These are phyloP conservation scores for Candida sithepensis DNA, from an alignment of 805 yeast genomes.

Conservation along the genomic window DNA sequence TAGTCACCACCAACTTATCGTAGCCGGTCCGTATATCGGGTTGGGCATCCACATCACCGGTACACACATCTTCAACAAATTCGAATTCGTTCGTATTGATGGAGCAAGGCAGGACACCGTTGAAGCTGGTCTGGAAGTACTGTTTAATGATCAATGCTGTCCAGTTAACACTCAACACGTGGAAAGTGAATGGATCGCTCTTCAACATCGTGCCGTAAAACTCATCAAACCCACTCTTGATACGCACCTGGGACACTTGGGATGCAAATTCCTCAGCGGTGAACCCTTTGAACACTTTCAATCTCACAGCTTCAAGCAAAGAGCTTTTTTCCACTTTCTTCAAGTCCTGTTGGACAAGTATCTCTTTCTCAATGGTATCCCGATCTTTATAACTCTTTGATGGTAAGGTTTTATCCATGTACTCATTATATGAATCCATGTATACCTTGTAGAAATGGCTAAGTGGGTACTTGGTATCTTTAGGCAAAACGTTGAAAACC, in stretches of 20 bases:
- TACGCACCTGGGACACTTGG: conserved; percentile 35
- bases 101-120: conserved; percentile 2
- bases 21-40: conserved; percentile 46
- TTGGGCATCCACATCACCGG: conserved; percentile 20
- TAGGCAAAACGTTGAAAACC: conserved; percentile 47
- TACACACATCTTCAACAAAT: conserved; percentile 26
- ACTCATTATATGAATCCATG: conserved; percentile 33
- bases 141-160: conserved; percentile 44
- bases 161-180: conserved; percentile 61
- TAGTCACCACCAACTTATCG: conserved; percentile 40
- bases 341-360: conserved; percentile 42
- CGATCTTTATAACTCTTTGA: conserved; percentile 28
- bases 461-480: conserved; percentile 35
- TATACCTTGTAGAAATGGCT: conserved; percentile 43
- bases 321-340: conserved; percentile 46
- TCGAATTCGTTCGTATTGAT: conserved; percentile 52
- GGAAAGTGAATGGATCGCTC: conserved; percentile 9
- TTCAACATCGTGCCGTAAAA: conserved; percentile 18
- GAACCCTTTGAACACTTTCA: conserved; percentile 42
- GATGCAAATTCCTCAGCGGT: conserved; percentile 26
- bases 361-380: conserved; percentile 37
- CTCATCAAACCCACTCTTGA: conserved; percentile 38
- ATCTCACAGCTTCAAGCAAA: conserved; percentile 37
- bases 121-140: conserved; percentile 22
- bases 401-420: conserved; percentile 18